Evolutionary conservation across 305 asterid genomes (phyloP), one percentile per base, ranked within the genome.

Genomic region (Rubia tinctorum): DNA sequence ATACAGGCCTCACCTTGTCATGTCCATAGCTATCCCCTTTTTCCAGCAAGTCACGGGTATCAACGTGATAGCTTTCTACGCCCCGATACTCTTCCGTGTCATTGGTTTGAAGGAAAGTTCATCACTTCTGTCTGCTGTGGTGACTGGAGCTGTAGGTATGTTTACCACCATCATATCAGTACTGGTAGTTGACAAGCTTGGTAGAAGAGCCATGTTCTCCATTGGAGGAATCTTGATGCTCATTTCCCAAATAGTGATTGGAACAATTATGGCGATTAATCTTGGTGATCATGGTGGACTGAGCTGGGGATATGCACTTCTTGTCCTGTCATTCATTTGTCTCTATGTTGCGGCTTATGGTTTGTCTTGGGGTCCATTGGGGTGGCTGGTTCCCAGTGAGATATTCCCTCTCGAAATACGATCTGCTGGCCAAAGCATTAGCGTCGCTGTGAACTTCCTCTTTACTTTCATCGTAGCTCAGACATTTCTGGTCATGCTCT

Each of bases 1-100:
- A 23, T 89, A 87, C 70, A 60, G 89, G 68, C 90, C 91, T n/a
- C 95, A 89, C 55, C 87, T 87, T 4, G 79, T 87, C 27, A 85
- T 87, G 91, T 77, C 95, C 0, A 55, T 85, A 4, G 34, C 69
- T 2, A 81, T 87, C 20, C 90, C 90, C 1, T 82, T 87, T 45
- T 89, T 89, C 73, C 91, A 87, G 70, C 91, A 89, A 25, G 80
- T 87, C 17, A 89, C 90, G 0, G 91, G 91, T 22, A 87, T 89
- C 53, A 87, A 89, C 34, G 88, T 82, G 74, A 83, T 89, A n/a
- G 62, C 89, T 0, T 89, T 89, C 77, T 89, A 89, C 17, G 89
- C 95, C 9, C 90, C 90, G 5, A 20, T 87, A 1, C 84, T 87
- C 18, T 89, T 87, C 68, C 74, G 79, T 23, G 83, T 85, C 14